A percentile compares a stretch with the other conserved stretches of the same genome.
Conservation (phyloP, 371 early-diverging fungal species). For the Coemansia sp. region DNA sequence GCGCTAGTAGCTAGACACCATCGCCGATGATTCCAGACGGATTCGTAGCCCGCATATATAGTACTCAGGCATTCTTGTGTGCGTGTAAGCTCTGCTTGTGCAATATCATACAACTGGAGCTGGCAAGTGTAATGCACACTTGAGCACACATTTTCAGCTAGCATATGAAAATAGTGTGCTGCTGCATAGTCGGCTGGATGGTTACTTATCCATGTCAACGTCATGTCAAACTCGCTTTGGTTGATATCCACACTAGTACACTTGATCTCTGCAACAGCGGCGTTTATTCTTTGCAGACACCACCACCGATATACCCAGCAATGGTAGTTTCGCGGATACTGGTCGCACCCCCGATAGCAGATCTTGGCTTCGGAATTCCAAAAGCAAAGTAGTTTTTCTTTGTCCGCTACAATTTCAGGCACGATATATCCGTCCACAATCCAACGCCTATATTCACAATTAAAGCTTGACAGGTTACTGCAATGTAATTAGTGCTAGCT, state of each 20-base stretch:
- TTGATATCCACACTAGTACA: neutral
- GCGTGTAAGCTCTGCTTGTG: conserved; percentile 12
- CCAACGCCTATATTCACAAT: conserved; percentile 21
- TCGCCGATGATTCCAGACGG: conserved; percentile 43
- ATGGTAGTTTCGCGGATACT: conserved; percentile 49
- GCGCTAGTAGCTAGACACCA: conserved; percentile 24
- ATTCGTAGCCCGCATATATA: conserved; percentile 35
- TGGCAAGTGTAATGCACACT: neutral
- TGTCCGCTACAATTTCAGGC: neutral
- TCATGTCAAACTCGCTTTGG: neutral
- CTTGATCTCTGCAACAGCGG: neutral
- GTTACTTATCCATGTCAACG: conserved; percentile 15
- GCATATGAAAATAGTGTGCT: conserved; percentile 33
- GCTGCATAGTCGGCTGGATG: conserved; percentile 49
- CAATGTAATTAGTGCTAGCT: no score
- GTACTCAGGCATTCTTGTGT: conserved; percentile 12
- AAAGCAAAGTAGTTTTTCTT: neutral
- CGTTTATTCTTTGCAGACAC: conserved; percentile 13
- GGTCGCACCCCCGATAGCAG: conserved; percentile 16
- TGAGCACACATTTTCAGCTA: conserved; percentile 8
- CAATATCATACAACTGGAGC: conserved; percentile 6
- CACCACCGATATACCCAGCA: conserved; percentile 51
- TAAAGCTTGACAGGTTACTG: neutral
- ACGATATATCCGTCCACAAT: conserved; percentile 7
- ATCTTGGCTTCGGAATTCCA: conserved; percentile 15